phyloP scores from a whole-genome alignment of 2,329 filamentous ascomycete genomes.

The Talaromyces sp. region DNA sequence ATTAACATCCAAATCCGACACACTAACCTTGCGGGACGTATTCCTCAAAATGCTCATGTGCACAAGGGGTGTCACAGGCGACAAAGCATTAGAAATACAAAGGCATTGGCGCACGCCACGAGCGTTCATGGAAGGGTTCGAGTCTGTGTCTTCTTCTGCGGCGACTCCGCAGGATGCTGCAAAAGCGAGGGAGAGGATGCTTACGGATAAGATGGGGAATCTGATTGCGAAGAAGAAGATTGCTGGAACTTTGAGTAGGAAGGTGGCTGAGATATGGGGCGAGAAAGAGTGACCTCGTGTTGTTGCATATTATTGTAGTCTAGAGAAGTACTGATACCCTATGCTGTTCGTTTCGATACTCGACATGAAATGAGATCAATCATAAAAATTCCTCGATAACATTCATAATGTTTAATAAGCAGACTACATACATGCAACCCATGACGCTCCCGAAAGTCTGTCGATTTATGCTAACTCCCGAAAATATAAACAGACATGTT shows the following conservation, averaged over 20 bases:
- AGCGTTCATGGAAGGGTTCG: constrained; percentile 67
- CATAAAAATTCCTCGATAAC: background rate
- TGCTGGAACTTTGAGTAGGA: constrained; percentile 61
- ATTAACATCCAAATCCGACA: constrained; percentile 70
- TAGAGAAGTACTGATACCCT: background rate
- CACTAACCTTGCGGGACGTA: constrained; percentile 68
- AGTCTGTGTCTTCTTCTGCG: constrained; percentile 40
- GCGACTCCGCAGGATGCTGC: constrained; percentile 38
- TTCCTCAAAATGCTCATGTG: constrained; percentile 87
- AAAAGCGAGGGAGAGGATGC: constrained; percentile 59
- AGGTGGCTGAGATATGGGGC: constrained; percentile 71
- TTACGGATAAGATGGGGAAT: constrained; percentile 54
- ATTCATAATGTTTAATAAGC: background rate
- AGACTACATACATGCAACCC: background rate
- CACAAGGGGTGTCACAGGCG: constrained; percentile 68
- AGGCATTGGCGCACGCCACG: constrained; percentile 71
- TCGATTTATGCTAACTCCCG: background rate
- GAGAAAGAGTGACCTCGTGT: constrained; percentile 18
- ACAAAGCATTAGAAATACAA: constrained; percentile 77
- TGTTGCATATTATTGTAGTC: background rate
- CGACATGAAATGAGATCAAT: background rate
- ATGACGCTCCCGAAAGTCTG: background rate
- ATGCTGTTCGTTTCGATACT: no score
- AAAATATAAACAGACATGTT: background rate
- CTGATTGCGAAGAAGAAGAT: constrained; percentile 68